phyloP scores from a whole-genome alignment of 495 filamentous ascomycete species.

The Xeromyces bisporus region DNA sequence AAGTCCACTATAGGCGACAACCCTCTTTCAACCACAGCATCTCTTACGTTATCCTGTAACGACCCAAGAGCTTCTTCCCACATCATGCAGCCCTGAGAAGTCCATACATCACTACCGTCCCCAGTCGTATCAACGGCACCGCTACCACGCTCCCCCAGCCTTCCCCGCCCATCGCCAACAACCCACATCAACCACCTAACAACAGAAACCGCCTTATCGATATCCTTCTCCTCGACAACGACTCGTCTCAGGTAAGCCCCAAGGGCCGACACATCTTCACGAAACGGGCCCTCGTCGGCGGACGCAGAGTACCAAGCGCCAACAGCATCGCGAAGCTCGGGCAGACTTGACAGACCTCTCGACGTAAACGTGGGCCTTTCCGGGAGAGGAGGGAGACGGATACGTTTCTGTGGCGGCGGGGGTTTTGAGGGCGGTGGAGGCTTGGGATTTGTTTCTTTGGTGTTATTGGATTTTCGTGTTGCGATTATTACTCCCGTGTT shows the following conservation, averaged over 20 bases:
- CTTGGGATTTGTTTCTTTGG: conserved; percentile 7
- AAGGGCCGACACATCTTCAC: conserved; percentile 57
- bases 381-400: conserved; percentile 34
- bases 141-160: too few species aligned
- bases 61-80: conserved; percentile 37
- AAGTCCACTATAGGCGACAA: conserved; percentile 47
- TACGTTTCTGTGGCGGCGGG: conserved; percentile 18
- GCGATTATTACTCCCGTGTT: conserved; percentile 12
- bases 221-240: conserved; percentile 51
- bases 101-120: too few species aligned
- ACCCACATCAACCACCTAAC: conserved; percentile 59
- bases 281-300: conserved; percentile 50
- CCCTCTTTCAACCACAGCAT: conserved; percentile 43
- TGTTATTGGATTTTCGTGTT: conserved; percentile 7
- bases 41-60: conserved; percentile 42
- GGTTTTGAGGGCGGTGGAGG: conserved; percentile 4
- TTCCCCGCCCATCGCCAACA: conserved; percentile 36
- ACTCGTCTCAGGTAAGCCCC: conserved; percentile 51
- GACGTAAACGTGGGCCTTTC: conserved; percentile 47
- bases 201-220: conserved; percentile 54
- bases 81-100: conserved; percentile 4
- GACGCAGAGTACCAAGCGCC: conserved; percentile 52
- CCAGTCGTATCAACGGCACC: too few species aligned
- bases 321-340: conserved; percentile 45
- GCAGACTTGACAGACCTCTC: conserved; percentile 33